Evolutionary conservation across 164 flowering plant species (phyloP), one percentile per base, ranked within the genome.

Genomic region (Vitis amurensis): DNA sequence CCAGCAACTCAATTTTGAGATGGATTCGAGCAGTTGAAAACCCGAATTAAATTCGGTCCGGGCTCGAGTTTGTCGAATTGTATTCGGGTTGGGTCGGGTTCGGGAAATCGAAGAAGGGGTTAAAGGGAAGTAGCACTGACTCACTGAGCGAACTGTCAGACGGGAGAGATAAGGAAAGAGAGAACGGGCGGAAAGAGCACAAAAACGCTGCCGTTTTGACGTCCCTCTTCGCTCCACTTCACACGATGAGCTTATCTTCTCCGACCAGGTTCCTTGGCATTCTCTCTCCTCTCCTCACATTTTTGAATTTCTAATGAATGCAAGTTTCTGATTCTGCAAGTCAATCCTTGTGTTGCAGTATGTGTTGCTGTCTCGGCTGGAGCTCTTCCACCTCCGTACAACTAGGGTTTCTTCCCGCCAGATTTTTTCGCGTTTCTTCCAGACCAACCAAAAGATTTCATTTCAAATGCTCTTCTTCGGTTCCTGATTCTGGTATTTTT

Each of bases 281-380:
- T 37, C 7, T 37, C 44, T 23, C 27, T 23, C 27, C 27, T 23
- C 27, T 23, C 27, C 27, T 23, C 27, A 23, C 27, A 1, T 23
- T 23, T 23, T 23, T 37, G 0, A 37, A 6, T 37, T 37, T 3
- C 44, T 2, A 37, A 37, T 37, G 44, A 37, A 37, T 37, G 0
- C 44, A 37, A 37, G 5, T n/a, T 9, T 19, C 16, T n/a, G 17
- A 17, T 62, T 63, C 53, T 19, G 65, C 64, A 31, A 53, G 0
- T 37, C 6, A 37, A 37, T 37, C 44, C 44, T 5, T 49, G 44
- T 16, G 2, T 14, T 73, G 73, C 78, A 78, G 79, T 70, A 63
- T 67, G 67, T 76, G 86, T 52, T 69, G 78, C 63, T 82, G 76
- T 23, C 70, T 79, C 27, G 76, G 84, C 56, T 84, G 78, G 81